Percentiles rank a stretch among this genome's conserved stretches.
phyloP scores from a whole-genome alignment of 73 alveolate genomes.

The Paramecium caudatum region DNA sequence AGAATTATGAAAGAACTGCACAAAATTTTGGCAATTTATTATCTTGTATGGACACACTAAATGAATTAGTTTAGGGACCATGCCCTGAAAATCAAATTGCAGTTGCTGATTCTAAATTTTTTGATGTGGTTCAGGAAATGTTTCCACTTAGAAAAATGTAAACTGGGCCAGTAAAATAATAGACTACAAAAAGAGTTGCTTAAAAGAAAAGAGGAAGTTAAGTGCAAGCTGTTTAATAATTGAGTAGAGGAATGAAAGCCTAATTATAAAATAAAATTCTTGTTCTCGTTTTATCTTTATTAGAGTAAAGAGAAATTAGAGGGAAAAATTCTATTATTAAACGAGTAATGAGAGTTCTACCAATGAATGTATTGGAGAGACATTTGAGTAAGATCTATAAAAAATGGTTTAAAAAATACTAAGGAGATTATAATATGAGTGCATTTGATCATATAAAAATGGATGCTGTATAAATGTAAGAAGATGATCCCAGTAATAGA shows the following conservation, averaged over 20 bases:
- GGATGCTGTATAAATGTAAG: constrained; percentile 53
- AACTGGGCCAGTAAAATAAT: neutral
- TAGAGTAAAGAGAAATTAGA: constrained; percentile 75
- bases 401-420: constrained; percentile 45
- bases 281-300: constrained; percentile 57
- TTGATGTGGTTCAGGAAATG: constrained; percentile 76
- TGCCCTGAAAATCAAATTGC: constrained; percentile 77
- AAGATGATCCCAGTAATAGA: neutral
- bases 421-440: constrained; percentile 24
- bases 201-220: neutral
- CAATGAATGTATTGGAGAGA: constrained; percentile 59
- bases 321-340: constrained; percentile 61
- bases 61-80: constrained; percentile 85
- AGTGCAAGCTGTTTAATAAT: neutral
- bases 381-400: constrained; percentile 62
- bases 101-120: constrained; percentile 79
- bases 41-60: constrained; percentile 78
- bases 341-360: constrained; percentile 74
- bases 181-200: neutral
- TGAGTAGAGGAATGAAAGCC: constrained; percentile 76
- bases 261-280: constrained; percentile 65
- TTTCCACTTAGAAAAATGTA: constrained; percentile 67
- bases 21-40: constrained; percentile 49
- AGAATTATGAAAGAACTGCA: constrained; percentile 68
- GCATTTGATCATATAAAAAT: constrained; percentile 60